These are phyloP conservation scores for Magnusiomyces ingens DNA, from an alignment of 1,139 yeast species.

Conservation along the genomic window DNA sequence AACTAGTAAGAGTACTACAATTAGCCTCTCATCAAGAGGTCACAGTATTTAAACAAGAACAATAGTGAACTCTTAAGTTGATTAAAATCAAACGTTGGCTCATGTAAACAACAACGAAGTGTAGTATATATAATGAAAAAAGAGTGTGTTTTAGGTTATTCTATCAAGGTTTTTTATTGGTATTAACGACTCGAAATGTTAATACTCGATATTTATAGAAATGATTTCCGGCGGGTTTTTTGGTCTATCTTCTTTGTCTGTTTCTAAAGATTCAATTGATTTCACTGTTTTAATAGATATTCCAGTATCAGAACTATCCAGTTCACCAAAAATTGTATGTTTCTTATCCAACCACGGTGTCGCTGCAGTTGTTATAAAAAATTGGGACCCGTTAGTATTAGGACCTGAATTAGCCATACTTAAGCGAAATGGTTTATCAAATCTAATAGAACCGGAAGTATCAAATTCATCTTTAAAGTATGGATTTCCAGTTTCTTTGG, in stretches of 20 bases:
- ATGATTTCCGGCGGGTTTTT: neutral
- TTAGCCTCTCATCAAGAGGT: too few species aligned
- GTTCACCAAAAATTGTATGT: slow-evolving; percentile 52
- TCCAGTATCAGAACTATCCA: too few species aligned
- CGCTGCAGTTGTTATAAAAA: slow-evolving; percentile 44
- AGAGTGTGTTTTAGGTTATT: too few species aligned
- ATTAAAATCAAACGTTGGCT: too few species aligned
- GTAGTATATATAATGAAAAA: too few species aligned
- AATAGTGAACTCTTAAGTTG: too few species aligned
- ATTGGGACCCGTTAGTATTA: slow-evolving; percentile 58
- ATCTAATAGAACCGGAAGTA: slow-evolving; percentile 30
- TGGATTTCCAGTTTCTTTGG: slow-evolving; percentile 10
- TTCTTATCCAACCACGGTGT: slow-evolving; percentile 47
- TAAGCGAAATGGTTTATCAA: slow-evolving; percentile 40
- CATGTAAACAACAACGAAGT: too few species aligned
- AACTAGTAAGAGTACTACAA: too few species aligned
- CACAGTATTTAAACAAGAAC: too few species aligned
- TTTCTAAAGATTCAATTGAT: slow-evolving; percentile 17
- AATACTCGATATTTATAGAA: neutral
- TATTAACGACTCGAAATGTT: too few species aligned
- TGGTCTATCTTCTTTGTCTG: neutral
- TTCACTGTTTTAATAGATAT: too few species aligned
- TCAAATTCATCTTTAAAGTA: slow-evolving; percentile 41
- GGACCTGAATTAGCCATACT: slow-evolving; percentile 62
- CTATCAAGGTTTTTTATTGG: too few species aligned